A percentile compares a stretch with the other conserved stretches of the same genome.
Conservation (phyloP, 225 moss, liverwort and hornwort genomes). For the Polytrichum formosum region DNA sequence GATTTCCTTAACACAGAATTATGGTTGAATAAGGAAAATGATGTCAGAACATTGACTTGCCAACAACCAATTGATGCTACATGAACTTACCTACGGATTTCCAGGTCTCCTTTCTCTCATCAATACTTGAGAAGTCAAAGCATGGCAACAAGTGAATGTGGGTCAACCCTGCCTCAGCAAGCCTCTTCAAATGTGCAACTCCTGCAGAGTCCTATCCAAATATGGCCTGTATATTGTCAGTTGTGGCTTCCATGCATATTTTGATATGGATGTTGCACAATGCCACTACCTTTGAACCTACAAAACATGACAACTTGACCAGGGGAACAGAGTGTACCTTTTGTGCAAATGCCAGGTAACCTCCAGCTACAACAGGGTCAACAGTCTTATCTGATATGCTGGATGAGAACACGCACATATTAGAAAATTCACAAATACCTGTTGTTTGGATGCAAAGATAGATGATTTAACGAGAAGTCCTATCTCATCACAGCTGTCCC, state of each 20-base stretch:
- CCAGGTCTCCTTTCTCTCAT: slow-evolving; percentile 79
- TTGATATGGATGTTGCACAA: no score
- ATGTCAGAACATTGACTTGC: no score
- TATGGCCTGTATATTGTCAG: slow-evolving; percentile 1
- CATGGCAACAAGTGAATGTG: slow-evolving; percentile 89
- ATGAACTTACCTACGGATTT: slow-evolving; percentile 53
- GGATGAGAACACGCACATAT: slow-evolving; percentile 11
- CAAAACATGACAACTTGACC: no score
- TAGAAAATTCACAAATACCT: neutral
- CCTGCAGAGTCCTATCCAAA: slow-evolving; percentile 71
- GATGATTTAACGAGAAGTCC: no score
- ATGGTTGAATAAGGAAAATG: no score
- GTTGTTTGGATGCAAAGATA: no score
- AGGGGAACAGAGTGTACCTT: slow-evolving; percentile 23
- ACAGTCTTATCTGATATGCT: slow-evolving; percentile 75
- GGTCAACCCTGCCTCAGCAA: slow-evolving; percentile 78
- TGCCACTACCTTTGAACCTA: no score
- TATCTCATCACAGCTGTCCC: no score
- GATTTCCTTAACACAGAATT: no score
- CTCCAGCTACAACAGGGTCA: slow-evolving; percentile 67
- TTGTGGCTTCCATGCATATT: neutral
- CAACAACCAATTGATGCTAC: no score
- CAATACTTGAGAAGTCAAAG: slow-evolving; percentile 80
- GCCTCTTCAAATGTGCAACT: slow-evolving; percentile 69
- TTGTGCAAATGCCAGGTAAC: slow-evolving; percentile 85